These are phyloP conservation scores for Lentinula sp. DNA, from an alignment of 768 basidiomycete species.

Conservation along the genomic window DNA sequence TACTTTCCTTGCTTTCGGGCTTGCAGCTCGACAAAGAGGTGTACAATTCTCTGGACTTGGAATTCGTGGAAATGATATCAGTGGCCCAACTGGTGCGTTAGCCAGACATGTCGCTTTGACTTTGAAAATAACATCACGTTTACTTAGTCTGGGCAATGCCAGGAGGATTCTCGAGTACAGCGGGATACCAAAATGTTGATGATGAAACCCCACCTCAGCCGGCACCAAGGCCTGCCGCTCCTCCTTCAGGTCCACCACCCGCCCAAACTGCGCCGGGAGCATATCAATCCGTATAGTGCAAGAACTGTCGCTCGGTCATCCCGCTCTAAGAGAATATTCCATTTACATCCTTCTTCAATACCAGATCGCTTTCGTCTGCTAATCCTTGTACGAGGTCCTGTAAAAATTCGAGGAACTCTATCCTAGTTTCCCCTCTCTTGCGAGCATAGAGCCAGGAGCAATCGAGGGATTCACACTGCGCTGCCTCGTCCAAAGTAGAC, in stretches of 20 bases:
- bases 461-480: slow-evolving; percentile 78
- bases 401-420: slow-evolving; percentile 28
- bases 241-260: slow-evolving; percentile 14
- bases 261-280: slow-evolving; percentile 26
- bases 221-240: slow-evolving; percentile 15
- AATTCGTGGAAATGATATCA: slow-evolving; percentile 37
- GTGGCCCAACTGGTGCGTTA: slow-evolving; percentile 50
- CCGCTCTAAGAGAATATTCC: background rate
- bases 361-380: slow-evolving; percentile 11
- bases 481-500: slow-evolving; percentile 47
- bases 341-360: background rate
- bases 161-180: slow-evolving; percentile 58
- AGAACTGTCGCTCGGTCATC: background rate
- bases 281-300: slow-evolving; percentile 36
- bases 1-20: slow-evolving; percentile 45
- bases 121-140: slow-evolving; percentile 3
- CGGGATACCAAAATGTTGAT: slow-evolving; percentile 60
- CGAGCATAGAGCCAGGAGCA: slow-evolving; percentile 81
- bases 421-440: slow-evolving; percentile 45
- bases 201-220: slow-evolving; percentile 27
- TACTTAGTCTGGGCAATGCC: slow-evolving; percentile 75
- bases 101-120: background rate
- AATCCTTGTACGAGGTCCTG: slow-evolving; percentile 28
- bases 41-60: slow-evolving; percentile 46
- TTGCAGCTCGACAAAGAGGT: slow-evolving; percentile 53